Percentiles rank a stretch among this genome's conserved stretches.
phyloP scores from a whole-genome alignment of 2,329 filamentous ascomycete genomes.

The Hypoxylon sp. region DNA sequence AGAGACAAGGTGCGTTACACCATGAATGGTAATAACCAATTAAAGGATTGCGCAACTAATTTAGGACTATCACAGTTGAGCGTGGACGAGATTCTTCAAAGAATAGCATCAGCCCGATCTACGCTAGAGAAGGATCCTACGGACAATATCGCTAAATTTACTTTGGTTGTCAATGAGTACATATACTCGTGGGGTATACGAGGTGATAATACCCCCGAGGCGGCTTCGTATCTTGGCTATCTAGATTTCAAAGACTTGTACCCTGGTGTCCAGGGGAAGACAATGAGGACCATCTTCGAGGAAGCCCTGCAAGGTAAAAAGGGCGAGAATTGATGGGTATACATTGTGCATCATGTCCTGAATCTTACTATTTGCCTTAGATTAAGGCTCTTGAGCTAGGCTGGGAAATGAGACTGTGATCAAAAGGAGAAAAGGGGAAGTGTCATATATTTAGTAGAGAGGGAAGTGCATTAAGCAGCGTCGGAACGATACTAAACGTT shows the following conservation, averaged over 20 bases:
- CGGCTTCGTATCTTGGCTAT: slow-evolving; percentile 70
- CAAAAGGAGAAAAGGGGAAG: too few relatives aligned
- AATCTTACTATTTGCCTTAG: not conserved
- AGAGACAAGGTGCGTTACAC: slow-evolving; percentile 30
- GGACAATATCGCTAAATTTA: slow-evolving; percentile 6
- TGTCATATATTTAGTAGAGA: too few relatives aligned
- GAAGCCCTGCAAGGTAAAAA: slow-evolving; percentile 59
- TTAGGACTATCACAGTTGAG: slow-evolving; percentile 20
- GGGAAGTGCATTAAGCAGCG: too few relatives aligned
- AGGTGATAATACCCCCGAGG: slow-evolving; percentile 68
- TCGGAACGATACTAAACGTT: too few relatives aligned
- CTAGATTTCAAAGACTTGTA: slow-evolving; percentile 67
- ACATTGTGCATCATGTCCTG: not conserved
- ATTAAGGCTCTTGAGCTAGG: not conserved
- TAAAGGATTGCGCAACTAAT: not conserved
- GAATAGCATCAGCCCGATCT: not conserved
- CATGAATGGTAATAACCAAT: not conserved
- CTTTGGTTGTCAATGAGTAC: slow-evolving; percentile 57
- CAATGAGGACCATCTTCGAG: slow-evolving; percentile 59
- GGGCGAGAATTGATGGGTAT: not conserved
- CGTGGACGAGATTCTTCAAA: slow-evolving; percentile 15
- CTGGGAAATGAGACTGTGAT: too few relatives aligned
- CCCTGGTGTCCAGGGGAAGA: slow-evolving; percentile 62
- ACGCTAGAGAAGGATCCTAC: slow-evolving; percentile 21
- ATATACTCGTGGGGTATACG: slow-evolving; percentile 63